phyloP scores from a whole-genome alignment of 1,284 basidiomycete genomes.

The Trametes pubescens region DNA sequence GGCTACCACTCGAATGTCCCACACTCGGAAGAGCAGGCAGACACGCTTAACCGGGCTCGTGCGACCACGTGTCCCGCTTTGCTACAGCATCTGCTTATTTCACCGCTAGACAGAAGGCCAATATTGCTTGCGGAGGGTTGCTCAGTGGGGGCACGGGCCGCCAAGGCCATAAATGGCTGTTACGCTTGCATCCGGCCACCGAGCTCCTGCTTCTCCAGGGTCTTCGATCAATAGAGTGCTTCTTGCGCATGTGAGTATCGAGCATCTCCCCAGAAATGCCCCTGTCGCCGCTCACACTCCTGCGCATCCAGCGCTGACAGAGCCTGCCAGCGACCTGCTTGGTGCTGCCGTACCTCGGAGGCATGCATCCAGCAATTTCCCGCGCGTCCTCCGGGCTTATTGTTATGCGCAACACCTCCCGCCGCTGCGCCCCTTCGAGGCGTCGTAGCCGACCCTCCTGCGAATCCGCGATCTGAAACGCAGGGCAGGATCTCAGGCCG shows the following conservation, averaged over 20 bases:
- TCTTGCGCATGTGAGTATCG: conserved; percentile 9
- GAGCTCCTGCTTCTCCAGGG: background rate
- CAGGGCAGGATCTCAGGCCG: conserved; percentile 20
- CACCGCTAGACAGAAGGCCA: background rate
- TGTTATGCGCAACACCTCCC: conserved; percentile 18
- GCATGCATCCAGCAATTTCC: conserved; percentile 4
- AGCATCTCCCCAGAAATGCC: conserved; percentile 8
- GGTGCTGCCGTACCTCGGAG: conserved; percentile 11
- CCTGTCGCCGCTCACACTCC: background rate
- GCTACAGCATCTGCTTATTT: background rate
- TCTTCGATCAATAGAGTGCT: conserved; percentile 11
- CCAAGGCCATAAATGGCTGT: conserved; percentile 1
- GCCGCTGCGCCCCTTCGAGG: conserved; percentile 12
- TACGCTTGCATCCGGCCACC: background rate
- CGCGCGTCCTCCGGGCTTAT: conserved; percentile 17
- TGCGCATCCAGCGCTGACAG: background rate
- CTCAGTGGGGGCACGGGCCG: background rate
- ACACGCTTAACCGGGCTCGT: background rate
- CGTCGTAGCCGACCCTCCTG: conserved; percentile 26
- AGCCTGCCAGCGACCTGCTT: conserved; percentile 7
- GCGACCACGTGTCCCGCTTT: background rate
- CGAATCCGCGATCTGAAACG: conserved; percentile 25
- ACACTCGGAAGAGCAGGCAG: background rate
- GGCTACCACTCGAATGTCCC: background rate
- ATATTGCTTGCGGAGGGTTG: background rate